Evolutionary conservation across 495 filamentous ascomycete genomes (phyloP).

Genomic region (Aspergillus baeticus): DNA sequence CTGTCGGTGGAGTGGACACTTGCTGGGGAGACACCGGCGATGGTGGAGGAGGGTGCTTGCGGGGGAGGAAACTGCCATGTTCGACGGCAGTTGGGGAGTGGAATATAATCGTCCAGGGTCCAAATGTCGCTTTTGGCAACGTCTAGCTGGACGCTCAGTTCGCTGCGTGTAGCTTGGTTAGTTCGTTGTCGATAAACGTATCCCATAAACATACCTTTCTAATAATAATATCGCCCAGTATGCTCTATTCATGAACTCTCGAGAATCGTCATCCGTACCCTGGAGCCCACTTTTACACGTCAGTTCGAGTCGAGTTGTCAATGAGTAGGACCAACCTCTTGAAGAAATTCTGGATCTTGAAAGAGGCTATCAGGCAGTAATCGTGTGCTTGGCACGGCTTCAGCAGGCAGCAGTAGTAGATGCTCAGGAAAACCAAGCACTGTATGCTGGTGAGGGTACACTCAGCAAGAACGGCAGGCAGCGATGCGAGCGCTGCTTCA

Average conservation of each 20-base stretch:
- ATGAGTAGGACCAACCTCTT: background rate
- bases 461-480: conserved; percentile 5
- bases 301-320: background rate
- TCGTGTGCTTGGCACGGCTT: conserved; percentile 14
- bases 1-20: background rate
- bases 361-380: conserved; percentile 11
- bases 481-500: conserved; percentile 1
- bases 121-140: conserved; percentile 2
- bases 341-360: conserved; percentile 11
- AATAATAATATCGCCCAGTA: conserved; percentile 1
- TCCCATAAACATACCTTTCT: background rate
- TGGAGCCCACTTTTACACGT: background rate
- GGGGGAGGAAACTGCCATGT: background rate
- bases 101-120: background rate
- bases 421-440: conserved; percentile 3
- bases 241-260: background rate
- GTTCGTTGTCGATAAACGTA: no score
- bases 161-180: background rate
- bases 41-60: background rate
- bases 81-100: background rate
- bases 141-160: background rate
- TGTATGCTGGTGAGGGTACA: conserved; percentile 4
- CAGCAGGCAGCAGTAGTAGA: conserved; percentile 9
- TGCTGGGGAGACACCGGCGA: background rate
- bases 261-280: background rate